These are phyloP conservation scores for Acer yangbiense DNA, from an alignment of 345 rosid species.

Conservation along the genomic window DNA sequence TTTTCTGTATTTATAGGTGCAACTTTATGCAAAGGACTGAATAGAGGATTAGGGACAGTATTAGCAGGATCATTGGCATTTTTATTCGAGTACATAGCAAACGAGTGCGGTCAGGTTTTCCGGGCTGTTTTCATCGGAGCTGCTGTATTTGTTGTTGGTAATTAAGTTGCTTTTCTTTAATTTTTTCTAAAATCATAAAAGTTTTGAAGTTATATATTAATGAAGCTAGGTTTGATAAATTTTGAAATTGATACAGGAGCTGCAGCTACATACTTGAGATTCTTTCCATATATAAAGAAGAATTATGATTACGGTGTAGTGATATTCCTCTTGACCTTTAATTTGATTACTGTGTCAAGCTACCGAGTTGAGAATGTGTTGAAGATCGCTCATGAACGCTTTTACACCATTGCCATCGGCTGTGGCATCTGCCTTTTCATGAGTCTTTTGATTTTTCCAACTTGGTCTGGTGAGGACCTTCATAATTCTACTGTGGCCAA, in stretches of 20 bases:
- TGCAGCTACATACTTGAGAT: constrained; percentile 71
- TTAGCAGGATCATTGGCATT: constrained; percentile 75
- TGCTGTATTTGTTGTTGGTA: constrained; percentile 76
- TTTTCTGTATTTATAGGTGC: constrained; percentile 47
- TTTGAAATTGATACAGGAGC: constrained; percentile 48
- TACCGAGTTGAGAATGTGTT: constrained; percentile 62
- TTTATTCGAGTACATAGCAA: constrained; percentile 61
- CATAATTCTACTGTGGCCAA: constrained; percentile 67
- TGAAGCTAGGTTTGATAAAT: not conserved
- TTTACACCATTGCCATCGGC: constrained; percentile 73
- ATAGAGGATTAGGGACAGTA: constrained; percentile 78
- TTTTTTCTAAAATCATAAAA: not conserved
- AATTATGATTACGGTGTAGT: constrained; percentile 88
- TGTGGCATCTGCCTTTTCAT: constrained; percentile 77
- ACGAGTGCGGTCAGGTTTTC: constrained; percentile 47
- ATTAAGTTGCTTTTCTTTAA: too few species aligned
- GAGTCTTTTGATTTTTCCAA: constrained; percentile 71
- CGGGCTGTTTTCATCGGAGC: constrained; percentile 76
- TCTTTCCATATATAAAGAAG: constrained; percentile 80
- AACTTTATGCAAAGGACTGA: constrained; percentile 80
- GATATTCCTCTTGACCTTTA: constrained; percentile 84
- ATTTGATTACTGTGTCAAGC: constrained; percentile 80
- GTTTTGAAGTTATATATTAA: not conserved
- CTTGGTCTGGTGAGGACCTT: constrained; percentile 90
- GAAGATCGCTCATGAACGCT: constrained; percentile 62